Evolutionary conservation across 352 stramenopile genomes (phyloP).

Genomic region (Phytophthora constricta): DNA sequence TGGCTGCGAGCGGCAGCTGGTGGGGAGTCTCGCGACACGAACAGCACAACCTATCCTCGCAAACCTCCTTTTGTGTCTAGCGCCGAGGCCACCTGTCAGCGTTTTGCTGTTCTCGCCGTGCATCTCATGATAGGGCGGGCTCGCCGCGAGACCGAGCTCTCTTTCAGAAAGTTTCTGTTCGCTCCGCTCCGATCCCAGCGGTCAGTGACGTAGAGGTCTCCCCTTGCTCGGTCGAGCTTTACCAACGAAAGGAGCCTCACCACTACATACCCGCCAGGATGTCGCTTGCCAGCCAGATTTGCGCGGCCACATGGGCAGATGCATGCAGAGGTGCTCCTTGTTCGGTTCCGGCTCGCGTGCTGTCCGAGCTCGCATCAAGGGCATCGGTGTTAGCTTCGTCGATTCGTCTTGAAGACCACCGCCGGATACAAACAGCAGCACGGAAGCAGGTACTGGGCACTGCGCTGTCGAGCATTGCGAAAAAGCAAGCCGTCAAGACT

Average conservation of each 20-base stretch:
- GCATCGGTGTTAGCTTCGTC: too few relatives aligned
- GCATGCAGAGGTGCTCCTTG: too few relatives aligned
- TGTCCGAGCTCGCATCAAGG: too few relatives aligned
- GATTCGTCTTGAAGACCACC: too few relatives aligned
- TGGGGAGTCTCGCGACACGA: conserved; percentile 22
- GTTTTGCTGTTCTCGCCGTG: conserved; percentile 24
- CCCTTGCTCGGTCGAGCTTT: not conserved
- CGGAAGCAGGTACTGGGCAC: too few relatives aligned
- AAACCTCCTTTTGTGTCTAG: conserved; percentile 7
- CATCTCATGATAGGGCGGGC: conserved; percentile 35
- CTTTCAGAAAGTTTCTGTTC: conserved; percentile 28
- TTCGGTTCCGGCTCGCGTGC: too few relatives aligned
- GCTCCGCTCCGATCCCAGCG: conserved; percentile 7
- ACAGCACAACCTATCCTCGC: conserved; percentile 33
- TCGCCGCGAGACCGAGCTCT: conserved; percentile 4
- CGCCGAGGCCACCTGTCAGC: not conserved
- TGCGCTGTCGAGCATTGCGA: too few relatives aligned
- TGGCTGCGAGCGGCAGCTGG: conserved; percentile 12
- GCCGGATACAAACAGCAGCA: too few relatives aligned
- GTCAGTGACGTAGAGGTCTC: not conserved
- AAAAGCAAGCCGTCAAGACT: too few relatives aligned
- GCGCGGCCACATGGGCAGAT: too few relatives aligned
- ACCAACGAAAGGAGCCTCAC: not conserved
- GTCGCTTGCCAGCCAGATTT: too few relatives aligned
- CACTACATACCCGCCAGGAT: too few relatives aligned